phyloP scores from a whole-genome alignment of 768 basidiomycete genomes.

The Sporobolomyces phaffii region DNA sequence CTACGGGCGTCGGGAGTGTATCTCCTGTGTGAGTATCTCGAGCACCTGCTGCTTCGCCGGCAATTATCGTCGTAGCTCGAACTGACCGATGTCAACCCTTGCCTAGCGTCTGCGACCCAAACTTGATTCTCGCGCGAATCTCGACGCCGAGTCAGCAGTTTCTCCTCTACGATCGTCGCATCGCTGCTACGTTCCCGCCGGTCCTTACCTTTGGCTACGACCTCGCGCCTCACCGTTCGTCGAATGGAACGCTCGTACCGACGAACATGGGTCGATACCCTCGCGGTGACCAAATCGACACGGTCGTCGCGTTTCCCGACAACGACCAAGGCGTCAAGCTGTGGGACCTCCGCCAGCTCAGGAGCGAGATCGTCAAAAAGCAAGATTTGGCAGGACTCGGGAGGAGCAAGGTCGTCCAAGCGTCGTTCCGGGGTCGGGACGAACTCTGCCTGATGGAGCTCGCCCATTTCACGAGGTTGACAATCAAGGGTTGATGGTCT shows the following conservation, averaged over 20 bases:
- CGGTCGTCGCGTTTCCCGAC: conserved; percentile 24
- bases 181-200: neutral
- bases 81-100: neutral
- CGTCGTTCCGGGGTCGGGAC: neutral
- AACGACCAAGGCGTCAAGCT: conserved; percentile 28
- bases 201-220: conserved; percentile 20
- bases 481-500: conserved; percentile 14
- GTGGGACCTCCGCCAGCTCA: conserved; percentile 32
- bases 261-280: conserved; percentile 27
- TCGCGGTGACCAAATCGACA: conserved; percentile 17
- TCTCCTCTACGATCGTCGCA: conserved; percentile 13
- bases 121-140: conserved; percentile 19
- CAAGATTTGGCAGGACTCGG: conserved; percentile 5
- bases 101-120: conserved; percentile 8
- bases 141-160: conserved; percentile 11
- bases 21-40: conserved; percentile 1
- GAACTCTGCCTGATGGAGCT: conserved; percentile 28
- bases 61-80: neutral
- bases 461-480: conserved; percentile 6
- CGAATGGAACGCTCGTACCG: neutral
- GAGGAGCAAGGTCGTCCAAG: conserved; percentile 17
- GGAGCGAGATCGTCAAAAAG: conserved; percentile 2
- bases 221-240: conserved; percentile 5
- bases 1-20: conserved; percentile 17
- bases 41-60: no score